phyloP scores from a whole-genome alignment of 129 eudicot species.

The Kitagawia praeruptora region DNA sequence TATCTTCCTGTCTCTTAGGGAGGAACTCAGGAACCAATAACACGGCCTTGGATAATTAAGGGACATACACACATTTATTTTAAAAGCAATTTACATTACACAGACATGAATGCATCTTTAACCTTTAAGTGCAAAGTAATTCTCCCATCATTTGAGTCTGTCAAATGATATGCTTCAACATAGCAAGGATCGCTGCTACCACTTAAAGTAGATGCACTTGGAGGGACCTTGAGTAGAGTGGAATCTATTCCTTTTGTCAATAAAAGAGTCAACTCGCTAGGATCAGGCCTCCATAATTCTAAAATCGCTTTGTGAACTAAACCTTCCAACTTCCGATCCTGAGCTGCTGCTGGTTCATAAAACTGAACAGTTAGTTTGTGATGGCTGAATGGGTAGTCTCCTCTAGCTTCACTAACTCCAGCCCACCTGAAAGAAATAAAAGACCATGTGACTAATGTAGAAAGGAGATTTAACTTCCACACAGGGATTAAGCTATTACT shows the following conservation, averaged over 20 bases:
- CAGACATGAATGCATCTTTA: background rate
- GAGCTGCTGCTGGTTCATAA: constrained; percentile 89
- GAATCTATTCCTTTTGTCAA: constrained; percentile 61
- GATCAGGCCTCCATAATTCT: constrained; percentile 98
- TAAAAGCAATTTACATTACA: background rate
- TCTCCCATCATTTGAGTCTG: constrained; percentile 93
- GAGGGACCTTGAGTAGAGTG: constrained; percentile 69
- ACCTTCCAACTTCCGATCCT: constrained; percentile 94
- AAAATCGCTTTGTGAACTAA: constrained; percentile 88
- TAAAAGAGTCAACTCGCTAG: constrained; percentile 67
- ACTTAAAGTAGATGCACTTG: constrained; percentile 66
- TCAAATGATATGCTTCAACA: constrained; percentile 92
- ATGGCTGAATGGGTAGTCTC: constrained; percentile 98
- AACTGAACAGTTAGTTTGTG: constrained; percentile 96
- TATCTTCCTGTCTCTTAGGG: background rate
- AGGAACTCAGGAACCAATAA: background rate
- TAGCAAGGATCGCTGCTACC: constrained; percentile 97
- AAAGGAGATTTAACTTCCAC: background rate
- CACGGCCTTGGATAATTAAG: background rate
- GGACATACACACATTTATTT: background rate
- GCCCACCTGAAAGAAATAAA: constrained; percentile 65
- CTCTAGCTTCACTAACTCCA: constrained; percentile 88
- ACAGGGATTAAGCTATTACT: background rate
- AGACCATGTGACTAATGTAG: background rate
- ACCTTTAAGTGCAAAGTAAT: constrained; percentile 92